These are phyloP conservation scores for Trichoderma parareesei DNA, from an alignment of 495 filamentous ascomycete genomes.

Conservation along the genomic window DNA sequence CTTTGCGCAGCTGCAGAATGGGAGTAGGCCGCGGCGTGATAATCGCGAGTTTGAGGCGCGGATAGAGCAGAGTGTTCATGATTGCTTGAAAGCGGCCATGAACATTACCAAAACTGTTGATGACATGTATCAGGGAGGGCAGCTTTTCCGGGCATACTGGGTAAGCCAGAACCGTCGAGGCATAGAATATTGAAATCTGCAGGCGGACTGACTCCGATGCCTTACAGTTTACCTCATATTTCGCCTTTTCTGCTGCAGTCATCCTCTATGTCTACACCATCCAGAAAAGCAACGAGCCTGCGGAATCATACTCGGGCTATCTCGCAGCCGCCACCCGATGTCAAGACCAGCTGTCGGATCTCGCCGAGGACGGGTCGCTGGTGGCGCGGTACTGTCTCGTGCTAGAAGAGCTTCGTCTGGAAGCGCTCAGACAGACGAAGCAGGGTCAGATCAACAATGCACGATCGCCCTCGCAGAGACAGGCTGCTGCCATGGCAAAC, in stretches of 20 bases:
- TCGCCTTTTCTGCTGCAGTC: slow-evolving; percentile 47
- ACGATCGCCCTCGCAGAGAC: not conserved
- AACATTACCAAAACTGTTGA: slow-evolving; percentile 19
- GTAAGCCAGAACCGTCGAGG: slow-evolving; percentile 9
- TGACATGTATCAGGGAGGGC: slow-evolving; percentile 18
- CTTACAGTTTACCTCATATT: slow-evolving; percentile 47
- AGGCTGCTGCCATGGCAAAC: not conserved
- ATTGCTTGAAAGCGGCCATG: slow-evolving; percentile 22
- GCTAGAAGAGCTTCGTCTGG: slow-evolving; percentile 35
- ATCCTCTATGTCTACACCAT: slow-evolving; percentile 48
- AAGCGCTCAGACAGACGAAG: slow-evolving; percentile 23
- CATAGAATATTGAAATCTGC: not conserved
- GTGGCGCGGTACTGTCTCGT: slow-evolving; percentile 31
- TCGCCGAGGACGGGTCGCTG: slow-evolving; percentile 21
- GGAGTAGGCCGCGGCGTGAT: slow-evolving; percentile 8
- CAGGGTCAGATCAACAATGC: not conserved
- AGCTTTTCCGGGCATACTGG: slow-evolving; percentile 23
- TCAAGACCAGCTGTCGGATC: slow-evolving; percentile 21
- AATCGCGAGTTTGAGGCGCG: slow-evolving; percentile 10
- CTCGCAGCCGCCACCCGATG: slow-evolving; percentile 23
- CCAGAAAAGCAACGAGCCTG: slow-evolving; percentile 27
- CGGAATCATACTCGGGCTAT: slow-evolving; percentile 16
- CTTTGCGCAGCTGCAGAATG: slow-evolving; percentile 34
- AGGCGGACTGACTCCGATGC: not conserved
- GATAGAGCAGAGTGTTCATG: slow-evolving; percentile 18